Conservation (phyloP, 1,139 yeast species). For the Blastobotrys illinoisensis region DNA sequence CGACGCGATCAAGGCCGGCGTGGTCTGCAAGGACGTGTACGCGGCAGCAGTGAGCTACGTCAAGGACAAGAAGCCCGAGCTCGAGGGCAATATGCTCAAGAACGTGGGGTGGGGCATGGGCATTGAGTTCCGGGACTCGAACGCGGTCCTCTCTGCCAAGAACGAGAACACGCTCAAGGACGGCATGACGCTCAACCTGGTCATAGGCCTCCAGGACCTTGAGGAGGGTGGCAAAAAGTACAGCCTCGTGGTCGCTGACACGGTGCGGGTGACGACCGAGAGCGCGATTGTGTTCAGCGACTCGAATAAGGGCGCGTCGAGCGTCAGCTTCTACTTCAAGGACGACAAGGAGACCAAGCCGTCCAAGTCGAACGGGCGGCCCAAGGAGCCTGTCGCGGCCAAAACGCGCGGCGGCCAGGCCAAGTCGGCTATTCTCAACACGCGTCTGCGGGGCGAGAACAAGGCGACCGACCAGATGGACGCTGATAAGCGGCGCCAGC, state of each 20-base stretch:
- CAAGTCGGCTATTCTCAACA: conserved; percentile 49
- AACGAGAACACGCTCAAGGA: conserved; percentile 63
- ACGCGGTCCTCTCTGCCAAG: conserved; percentile 66
- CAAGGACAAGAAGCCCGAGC: conserved; percentile 50
- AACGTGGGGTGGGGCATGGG: conserved; percentile 91
- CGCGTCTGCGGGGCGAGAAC: conserved; percentile 75
- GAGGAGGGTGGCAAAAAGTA: conserved; percentile 45
- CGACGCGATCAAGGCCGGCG: conserved; percentile 59
- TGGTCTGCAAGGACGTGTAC: conserved; percentile 60
- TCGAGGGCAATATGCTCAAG: conserved; percentile 62
- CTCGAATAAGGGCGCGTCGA: conserved; percentile 66
- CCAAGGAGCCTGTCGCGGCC: conserved; percentile 31
- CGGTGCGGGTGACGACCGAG: conserved; percentile 61
- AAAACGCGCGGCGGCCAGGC: conserved; percentile 16
- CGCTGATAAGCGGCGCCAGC: conserved; percentile 76
- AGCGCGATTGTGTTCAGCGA: conserved; percentile 66
- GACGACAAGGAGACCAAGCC: conserved; percentile 47
- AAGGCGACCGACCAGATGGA: conserved; percentile 64
- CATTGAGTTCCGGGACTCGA: conserved; percentile 80
- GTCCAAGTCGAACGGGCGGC: conserved; percentile 12
- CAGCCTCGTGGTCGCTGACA: conserved; percentile 75
- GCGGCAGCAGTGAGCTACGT: conserved; percentile 56
- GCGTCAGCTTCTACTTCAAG: conserved; percentile 79
- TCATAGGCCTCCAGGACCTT: conserved; percentile 71
- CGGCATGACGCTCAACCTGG: conserved; percentile 71